Conservation (phyloP, 2,329 filamentous ascomycete species). For the Xylariales sp. region DNA sequence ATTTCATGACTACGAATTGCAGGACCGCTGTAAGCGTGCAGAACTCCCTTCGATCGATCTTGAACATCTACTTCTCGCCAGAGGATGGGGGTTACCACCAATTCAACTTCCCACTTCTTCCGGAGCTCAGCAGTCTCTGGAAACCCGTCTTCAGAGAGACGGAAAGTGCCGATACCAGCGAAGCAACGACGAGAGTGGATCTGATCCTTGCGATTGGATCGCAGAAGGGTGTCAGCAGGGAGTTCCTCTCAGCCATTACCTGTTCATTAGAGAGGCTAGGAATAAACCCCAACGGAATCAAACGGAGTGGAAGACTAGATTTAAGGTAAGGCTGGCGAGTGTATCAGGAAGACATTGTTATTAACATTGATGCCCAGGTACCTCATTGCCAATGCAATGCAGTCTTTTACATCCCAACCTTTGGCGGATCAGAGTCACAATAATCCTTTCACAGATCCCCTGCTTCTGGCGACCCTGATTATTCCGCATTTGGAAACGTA, state of each 20-base stretch:
- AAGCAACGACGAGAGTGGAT: constrained; percentile 41
- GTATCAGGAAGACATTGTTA: not conserved
- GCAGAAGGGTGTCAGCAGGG: constrained; percentile 48
- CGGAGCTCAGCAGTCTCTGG: constrained; percentile 48
- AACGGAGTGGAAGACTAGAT: constrained; percentile 53
- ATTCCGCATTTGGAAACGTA: constrained; percentile 59
- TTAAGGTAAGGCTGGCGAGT: constrained; percentile 41
- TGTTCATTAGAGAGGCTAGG: constrained; percentile 53
- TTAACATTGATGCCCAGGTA: constrained; percentile 36
- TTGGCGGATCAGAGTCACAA: constrained; percentile 44
- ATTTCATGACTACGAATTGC: constrained; percentile 35
- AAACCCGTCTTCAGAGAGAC: constrained; percentile 43
- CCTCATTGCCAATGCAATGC: constrained; percentile 57
- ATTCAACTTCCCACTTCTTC: constrained; percentile 41
- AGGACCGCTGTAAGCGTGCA: constrained; percentile 51
- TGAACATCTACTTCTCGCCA: constrained; percentile 46
- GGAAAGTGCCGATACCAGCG: constrained; percentile 23
- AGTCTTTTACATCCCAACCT: constrained; percentile 49
- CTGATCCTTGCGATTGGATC: constrained; percentile 57
- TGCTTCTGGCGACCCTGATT: constrained; percentile 52
- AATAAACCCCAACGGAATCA: constrained; percentile 41
- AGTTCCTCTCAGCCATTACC: constrained; percentile 43
- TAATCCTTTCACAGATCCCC: constrained; percentile 50
- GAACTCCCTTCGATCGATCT: constrained; percentile 50
- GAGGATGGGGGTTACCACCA: constrained; percentile 43